Conservation (phyloP, 352 stramenopile species). For the Pseudoperonospora humuli region DNA sequence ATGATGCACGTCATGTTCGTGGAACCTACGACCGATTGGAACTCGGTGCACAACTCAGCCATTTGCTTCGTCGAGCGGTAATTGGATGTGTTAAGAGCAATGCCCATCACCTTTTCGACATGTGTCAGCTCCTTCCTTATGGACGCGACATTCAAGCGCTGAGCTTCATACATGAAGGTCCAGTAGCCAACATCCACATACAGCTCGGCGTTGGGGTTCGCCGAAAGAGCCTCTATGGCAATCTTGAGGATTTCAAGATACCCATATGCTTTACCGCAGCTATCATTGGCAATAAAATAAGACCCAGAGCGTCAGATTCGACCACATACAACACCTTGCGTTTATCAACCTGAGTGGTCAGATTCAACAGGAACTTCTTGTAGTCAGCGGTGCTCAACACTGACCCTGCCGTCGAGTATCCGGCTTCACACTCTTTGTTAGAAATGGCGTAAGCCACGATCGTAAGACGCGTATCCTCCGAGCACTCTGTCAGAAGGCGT, state of each 20-base stretch:
- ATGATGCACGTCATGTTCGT: slow-evolving; percentile 44
- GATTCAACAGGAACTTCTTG: slow-evolving; percentile 34
- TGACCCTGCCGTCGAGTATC: slow-evolving; percentile 32
- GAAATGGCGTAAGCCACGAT: slow-evolving; percentile 64
- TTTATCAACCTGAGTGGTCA: slow-evolving; percentile 35
- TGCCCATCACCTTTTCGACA: slow-evolving; percentile 59
- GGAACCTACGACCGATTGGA: slow-evolving; percentile 40
- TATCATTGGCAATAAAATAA: slow-evolving; percentile 30
- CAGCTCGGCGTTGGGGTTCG: slow-evolving; percentile 61
- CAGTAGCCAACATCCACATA: slow-evolving; percentile 71
- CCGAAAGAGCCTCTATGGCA: slow-evolving; percentile 36
- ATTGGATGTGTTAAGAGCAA: slow-evolving; percentile 75
- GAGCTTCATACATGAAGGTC: no score
- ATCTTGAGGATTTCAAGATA: slow-evolving; percentile 47
- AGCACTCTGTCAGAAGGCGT: slow-evolving; percentile 29
- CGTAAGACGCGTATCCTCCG: slow-evolving; percentile 35
- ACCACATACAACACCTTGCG: slow-evolving; percentile 64
- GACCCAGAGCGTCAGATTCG: slow-evolving; percentile 55
- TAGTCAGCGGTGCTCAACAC: slow-evolving; percentile 45
- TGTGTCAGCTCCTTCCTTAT: no score
- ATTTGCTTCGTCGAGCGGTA: slow-evolving; percentile 53
- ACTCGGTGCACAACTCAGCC: slow-evolving; percentile 40
- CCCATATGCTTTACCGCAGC: slow-evolving; percentile 30
- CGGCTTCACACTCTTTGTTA: slow-evolving; percentile 65
- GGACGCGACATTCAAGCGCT: no score